A percentile compares a stretch with the other conserved stretches of the same genome.
Evolutionary conservation across 1,284 basidiomycete genomes (phyloP).

Genomic region (Ganoderma lucidum): DNA sequence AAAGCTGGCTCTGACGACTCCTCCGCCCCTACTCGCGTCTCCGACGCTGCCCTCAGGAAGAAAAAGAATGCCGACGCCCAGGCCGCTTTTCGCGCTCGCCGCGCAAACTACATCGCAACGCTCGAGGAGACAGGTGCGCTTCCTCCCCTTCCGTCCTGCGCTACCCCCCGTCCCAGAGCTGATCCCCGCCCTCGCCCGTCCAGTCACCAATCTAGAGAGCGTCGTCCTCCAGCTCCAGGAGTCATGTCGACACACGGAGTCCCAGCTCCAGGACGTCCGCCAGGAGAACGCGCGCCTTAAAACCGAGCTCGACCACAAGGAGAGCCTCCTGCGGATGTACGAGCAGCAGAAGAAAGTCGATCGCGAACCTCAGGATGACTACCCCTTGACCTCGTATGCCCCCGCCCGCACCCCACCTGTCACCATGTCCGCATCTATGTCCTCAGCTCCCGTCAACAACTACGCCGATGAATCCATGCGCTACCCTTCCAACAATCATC

Average conservation of each 20-base stretch:
- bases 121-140: constrained; percentile 82
- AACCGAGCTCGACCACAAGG: constrained; percentile 71
- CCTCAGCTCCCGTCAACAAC: constrained; percentile 33
- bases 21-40: constrained; percentile 45
- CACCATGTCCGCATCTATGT: constrained; percentile 39
- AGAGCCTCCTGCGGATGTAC: constrained; percentile 73
- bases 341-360: constrained; percentile 62
- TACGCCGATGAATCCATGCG: constrained; percentile 42
- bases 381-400: constrained; percentile 56
- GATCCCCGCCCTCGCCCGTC: constrained; percentile 27
- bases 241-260: constrained; percentile 72
- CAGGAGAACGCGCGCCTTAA: constrained; percentile 71
- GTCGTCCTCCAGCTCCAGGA: constrained; percentile 85
- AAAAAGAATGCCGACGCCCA: constrained; percentile 88
- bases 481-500: constrained; percentile 56
- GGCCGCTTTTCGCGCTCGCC: constrained; percentile 73
- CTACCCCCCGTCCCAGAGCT: constrained; percentile 32
- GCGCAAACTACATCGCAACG: constrained; percentile 87
- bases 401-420: constrained; percentile 43
- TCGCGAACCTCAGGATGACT: constrained; percentile 62
- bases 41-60: constrained; percentile 77
- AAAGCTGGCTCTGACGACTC: constrained; percentile 51
- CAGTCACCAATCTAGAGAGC: constrained; percentile 79
- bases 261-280: constrained; percentile 63
- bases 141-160: constrained; percentile 28